Evolutionary conservation across 2,329 filamentous ascomycete species (phyloP).

Genomic region (Blastomyces gilchristii): DNA sequence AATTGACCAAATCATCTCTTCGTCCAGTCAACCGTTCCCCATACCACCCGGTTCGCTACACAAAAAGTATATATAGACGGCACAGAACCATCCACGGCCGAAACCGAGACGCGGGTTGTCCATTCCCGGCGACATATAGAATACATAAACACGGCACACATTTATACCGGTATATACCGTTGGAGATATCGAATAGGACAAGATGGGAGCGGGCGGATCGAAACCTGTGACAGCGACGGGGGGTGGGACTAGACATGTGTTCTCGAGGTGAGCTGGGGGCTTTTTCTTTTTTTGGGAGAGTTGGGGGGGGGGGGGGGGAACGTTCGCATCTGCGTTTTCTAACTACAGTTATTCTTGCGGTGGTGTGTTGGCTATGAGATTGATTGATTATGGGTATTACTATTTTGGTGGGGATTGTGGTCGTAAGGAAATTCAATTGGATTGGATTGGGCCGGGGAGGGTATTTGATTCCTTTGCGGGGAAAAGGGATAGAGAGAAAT

Average conservation of each 20-base stretch:
- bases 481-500: background rate
- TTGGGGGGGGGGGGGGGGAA: too few relatives aligned
- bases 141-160: too few relatives aligned
- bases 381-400: background rate
- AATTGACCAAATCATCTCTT: background rate
- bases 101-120: background rate
- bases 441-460: background rate
- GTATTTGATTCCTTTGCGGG: background rate
- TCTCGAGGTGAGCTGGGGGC: slow-evolving; percentile 44
- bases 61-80: too few relatives aligned
- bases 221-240: slow-evolving; percentile 44
- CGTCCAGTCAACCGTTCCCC: background rate
- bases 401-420: background rate
- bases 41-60: too few relatives aligned
- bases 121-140: too few relatives aligned
- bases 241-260: slow-evolving; percentile 47
- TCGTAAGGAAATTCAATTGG: background rate
- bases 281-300: background rate
- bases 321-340: background rate
- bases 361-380: background rate
- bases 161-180: background rate
- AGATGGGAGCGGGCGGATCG: slow-evolving; percentile 53
- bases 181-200: background rate
- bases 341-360: background rate
- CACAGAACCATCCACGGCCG: background rate